Evolutionary conservation across 23 red algal genomes (phyloP).

Genomic region (Gracilaria domingensis): DNA sequence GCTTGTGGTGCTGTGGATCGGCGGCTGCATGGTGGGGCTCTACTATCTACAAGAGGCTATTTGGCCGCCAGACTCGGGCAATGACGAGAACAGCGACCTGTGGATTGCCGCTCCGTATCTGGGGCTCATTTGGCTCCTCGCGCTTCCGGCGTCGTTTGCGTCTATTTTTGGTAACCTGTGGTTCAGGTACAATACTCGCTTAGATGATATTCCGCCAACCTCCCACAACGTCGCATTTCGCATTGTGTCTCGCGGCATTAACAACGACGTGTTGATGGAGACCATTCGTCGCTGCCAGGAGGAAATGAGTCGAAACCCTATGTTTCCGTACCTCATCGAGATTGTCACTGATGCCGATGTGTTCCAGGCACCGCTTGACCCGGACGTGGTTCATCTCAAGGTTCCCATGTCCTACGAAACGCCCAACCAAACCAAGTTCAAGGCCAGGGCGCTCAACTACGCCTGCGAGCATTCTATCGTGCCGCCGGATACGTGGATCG

Average conservation of each 20-base stretch:
- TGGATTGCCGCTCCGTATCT: constrained; percentile 38
- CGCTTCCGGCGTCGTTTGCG: not conserved
- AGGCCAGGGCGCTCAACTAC: constrained; percentile 41
- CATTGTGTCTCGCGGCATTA: constrained; percentile 58
- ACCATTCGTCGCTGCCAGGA: constrained; percentile 47
- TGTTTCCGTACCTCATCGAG: constrained; percentile 62
- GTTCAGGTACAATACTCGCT: constrained; percentile 24
- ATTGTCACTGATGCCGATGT: constrained; percentile 58
- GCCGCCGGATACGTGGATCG: constrained; percentile 47
- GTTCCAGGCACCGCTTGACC: constrained; percentile 17
- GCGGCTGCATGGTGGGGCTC: constrained; percentile 16
- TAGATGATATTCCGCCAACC: constrained; percentile 25
- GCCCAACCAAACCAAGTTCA: constrained; percentile 44
- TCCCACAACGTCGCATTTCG: constrained; percentile 59
- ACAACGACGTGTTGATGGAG: constrained; percentile 46
- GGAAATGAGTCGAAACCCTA: constrained; percentile 40
- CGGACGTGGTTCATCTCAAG: constrained; percentile 39
- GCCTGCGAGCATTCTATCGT: constrained; percentile 48
- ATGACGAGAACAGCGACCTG: not conserved
- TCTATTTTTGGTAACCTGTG: constrained; percentile 21
- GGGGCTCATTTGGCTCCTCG: constrained; percentile 48
- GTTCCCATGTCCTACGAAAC: constrained; percentile 46
- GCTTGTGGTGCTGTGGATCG: constrained; percentile 47
- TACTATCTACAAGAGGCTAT: constrained; percentile 51
- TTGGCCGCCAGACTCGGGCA: constrained; percentile 54